These are phyloP conservation scores for Suhomyces faveliae DNA, from an alignment of 805 yeast species.

Conservation along the genomic window DNA sequence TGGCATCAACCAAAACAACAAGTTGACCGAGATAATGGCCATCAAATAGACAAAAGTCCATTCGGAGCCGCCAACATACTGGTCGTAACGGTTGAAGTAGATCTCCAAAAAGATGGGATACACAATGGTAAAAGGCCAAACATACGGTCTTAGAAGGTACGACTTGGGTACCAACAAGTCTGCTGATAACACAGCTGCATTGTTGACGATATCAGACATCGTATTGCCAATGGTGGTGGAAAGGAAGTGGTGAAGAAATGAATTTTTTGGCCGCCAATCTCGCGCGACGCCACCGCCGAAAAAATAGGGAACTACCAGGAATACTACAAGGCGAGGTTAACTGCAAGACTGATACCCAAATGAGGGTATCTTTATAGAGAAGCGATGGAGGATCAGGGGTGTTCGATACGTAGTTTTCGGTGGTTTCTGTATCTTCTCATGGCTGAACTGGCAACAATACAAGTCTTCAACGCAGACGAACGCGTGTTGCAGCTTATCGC, in stretches of 20 bases:
- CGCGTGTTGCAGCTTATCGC: neutral
- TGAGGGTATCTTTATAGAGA: no score
- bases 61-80: conserved; percentile 81
- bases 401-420: neutral
- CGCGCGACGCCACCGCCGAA: neutral
- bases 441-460: no score
- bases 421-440: no score
- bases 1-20: conserved; percentile 84
- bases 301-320: neutral
- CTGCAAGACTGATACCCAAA: no score
- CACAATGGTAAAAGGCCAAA: conserved; percentile 74
- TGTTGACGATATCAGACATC: conserved; percentile 55
- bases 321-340: neutral
- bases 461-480: no score
- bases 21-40: conserved; percentile 67
- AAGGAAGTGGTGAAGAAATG: neutral
- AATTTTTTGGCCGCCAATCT: conserved; percentile 7
- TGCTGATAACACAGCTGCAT: conserved; percentile 69
- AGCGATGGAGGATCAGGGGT: no score
- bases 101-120: conserved; percentile 73
- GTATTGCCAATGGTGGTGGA: conserved; percentile 1
- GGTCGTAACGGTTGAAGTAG: conserved; percentile 69
- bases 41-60: conserved; percentile 94
- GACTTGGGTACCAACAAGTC: conserved; percentile 72
- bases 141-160: conserved; percentile 63